phyloP scores from a whole-genome alignment of 345 rosid species.

The Luvunga scandens region DNA sequence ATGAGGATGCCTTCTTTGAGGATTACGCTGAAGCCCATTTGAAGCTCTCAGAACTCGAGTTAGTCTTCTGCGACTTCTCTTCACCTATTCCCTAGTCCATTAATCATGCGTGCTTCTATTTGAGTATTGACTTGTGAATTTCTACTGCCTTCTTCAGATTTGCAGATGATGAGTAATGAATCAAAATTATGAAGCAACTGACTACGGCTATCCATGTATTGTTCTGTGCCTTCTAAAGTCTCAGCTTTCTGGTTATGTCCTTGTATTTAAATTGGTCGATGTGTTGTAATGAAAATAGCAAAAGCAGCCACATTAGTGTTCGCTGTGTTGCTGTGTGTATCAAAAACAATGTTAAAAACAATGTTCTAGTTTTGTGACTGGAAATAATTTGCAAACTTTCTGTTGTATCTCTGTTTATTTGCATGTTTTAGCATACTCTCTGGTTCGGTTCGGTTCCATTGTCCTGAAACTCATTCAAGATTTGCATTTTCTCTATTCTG shows the following conservation, averaged over 20 bases:
- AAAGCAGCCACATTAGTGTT: background rate
- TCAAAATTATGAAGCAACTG: background rate
- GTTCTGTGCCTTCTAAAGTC: background rate
- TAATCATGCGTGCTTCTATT: background rate
- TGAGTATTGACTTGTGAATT: background rate
- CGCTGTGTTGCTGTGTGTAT: background rate
- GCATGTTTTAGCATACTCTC: too few species aligned
- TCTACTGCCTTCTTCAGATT: slow-evolving; percentile 16
- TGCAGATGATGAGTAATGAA: slow-evolving; percentile 29
- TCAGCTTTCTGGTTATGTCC: background rate
- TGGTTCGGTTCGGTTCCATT: background rate
- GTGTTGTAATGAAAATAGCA: background rate
- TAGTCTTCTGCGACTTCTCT: slow-evolving; percentile 1
- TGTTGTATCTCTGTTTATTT: background rate
- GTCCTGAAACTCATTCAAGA: background rate
- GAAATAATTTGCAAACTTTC: background rate
- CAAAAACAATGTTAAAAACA: background rate
- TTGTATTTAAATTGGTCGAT: background rate
- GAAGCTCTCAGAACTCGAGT: slow-evolving; percentile 88
- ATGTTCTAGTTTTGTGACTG: background rate
- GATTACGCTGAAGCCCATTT: slow-evolving; percentile 73
- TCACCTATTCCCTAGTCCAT: too few species aligned
- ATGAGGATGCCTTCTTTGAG: slow-evolving; percentile 75
- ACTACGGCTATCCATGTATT: background rate
- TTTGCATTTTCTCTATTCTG: too few species aligned